Evolutionary conservation across 1,284 basidiomycete genomes (phyloP), one percentile per base, ranked within the genome.

Genomic region (Ceratobasidium papillatum): DNA sequence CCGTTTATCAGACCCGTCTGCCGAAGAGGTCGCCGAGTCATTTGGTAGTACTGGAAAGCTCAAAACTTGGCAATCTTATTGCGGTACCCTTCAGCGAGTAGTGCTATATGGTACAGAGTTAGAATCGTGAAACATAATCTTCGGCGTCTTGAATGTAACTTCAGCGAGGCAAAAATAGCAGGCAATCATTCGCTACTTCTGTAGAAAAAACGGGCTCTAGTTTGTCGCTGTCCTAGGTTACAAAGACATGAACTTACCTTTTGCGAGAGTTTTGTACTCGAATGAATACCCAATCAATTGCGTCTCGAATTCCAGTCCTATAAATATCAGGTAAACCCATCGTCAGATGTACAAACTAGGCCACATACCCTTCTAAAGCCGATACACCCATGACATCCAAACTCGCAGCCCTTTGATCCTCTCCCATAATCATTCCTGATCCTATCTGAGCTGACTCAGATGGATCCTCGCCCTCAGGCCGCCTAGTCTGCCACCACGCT

Each of bases 261-360:
- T 87, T 85, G 75, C 92, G 85, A 78, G 93, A 94, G 78, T 94
- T 96, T 83, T 96, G 94, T 1, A 97, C 95, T 0, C 95, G 87
- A 73, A 96, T 90, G 81, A 97, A 97, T 27, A 98, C 81, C 95
- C 95, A 98, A 80, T 98, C 93, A 5, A 97, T 92, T 0, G 94
- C 95, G 66, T 93, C 92, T 74, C 92, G 88, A 2, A 98, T 92
- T 0, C 95, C 95, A 41, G 94, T 94, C 45, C 95, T 97, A 78
- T 36, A 62, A 11, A 51, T 66, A 41, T 27, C 54, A 62, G 17
- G 32, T 32, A 61, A 32, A 64, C 49, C 62, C 27, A 64, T 52
- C 47, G 27, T 43, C 17, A 43, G 17, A 1, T 54, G 19, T 38
- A 34, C 19, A 45, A 34, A 25, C 8, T 8, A 5, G n/a, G 25